Conservation (phyloP, 1,284 basidiomycete genomes). For the Polyporus tsugae region DNA sequence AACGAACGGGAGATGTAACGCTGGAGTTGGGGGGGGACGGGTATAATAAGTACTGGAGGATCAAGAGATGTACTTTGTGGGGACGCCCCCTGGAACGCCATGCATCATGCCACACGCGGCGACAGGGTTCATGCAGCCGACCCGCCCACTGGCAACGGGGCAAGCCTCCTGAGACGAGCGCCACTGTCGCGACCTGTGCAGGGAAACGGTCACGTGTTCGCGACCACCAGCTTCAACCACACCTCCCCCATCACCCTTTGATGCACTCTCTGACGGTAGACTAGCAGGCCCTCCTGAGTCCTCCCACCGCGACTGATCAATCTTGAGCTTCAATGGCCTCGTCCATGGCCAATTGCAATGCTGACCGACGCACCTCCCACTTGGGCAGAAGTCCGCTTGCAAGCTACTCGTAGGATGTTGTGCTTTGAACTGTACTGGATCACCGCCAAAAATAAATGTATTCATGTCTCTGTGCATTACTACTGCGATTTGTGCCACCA, state of each 20-base stretch:
- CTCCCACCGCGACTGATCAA: not conserved
- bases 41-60: not conserved
- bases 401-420: not conserved
- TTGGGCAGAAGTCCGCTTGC: slow-evolving; percentile 15
- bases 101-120: not conserved
- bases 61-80: not conserved
- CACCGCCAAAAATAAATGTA: slow-evolving; percentile 4
- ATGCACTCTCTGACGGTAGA: not conserved
- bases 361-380: not conserved
- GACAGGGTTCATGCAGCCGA: not conserved
- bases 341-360: not conserved
- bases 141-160: not conserved
- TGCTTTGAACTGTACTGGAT: not conserved
- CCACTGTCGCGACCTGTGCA: slow-evolving; percentile 6
- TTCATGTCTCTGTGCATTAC: slow-evolving; percentile 4
- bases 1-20: not conserved
- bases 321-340: not conserved
- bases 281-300: no score
- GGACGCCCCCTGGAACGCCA: slow-evolving; percentile 1
- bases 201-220: slow-evolving; percentile 31
- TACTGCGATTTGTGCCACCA: not conserved
- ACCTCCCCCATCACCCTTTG: not conserved
- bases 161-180: slow-evolving; percentile 11
- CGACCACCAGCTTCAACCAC: slow-evolving; percentile 1
- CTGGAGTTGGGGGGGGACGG: not conserved